Evolutionary conservation across 495 filamentous ascomycete species (phyloP).

Genomic region (Podospora appendiculata): DNA sequence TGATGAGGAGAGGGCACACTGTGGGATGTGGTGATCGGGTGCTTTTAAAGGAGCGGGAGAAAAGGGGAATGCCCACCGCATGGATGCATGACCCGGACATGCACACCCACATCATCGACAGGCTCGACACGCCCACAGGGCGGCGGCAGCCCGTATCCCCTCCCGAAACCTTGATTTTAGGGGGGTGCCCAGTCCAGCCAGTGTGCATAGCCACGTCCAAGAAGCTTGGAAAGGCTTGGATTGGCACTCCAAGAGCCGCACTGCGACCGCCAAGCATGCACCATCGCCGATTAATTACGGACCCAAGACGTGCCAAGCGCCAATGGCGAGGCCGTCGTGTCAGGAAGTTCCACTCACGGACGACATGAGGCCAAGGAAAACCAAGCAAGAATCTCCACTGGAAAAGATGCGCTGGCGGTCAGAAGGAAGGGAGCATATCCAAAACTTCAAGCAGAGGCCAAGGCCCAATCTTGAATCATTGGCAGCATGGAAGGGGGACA

Average conservation of each 20-base stretch:
- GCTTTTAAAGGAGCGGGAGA: neutral
- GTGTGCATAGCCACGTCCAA: constrained; percentile 14
- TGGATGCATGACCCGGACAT: neutral
- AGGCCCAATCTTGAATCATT: no score
- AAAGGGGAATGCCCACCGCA: neutral
- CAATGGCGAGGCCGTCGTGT: neutral
- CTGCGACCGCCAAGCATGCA: constrained; percentile 12
- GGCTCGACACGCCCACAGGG: neutral
- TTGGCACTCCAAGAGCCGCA: neutral
- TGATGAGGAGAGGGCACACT: neutral
- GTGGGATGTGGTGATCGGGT: neutral
- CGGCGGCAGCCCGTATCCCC: neutral
- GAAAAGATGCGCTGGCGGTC: no score
- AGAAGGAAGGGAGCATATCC: no score
- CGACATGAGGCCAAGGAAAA: neutral
- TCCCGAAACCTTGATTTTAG: constrained; percentile 6
- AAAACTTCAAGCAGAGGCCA: no score
- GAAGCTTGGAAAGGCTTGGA: constrained; percentile 5
- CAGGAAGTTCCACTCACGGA: neutral
- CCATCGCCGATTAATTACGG: neutral
- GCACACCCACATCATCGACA: neutral
- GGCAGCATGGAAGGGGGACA: no score
- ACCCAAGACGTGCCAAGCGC: constrained; percentile 2
- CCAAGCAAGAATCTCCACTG: neutral
- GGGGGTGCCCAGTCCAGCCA: no score